Evolutionary conservation across 2,329 filamentous ascomycete genomes (phyloP), one percentile per base, ranked within the genome.

Genomic region (Stemphylium vesicarium): DNA sequence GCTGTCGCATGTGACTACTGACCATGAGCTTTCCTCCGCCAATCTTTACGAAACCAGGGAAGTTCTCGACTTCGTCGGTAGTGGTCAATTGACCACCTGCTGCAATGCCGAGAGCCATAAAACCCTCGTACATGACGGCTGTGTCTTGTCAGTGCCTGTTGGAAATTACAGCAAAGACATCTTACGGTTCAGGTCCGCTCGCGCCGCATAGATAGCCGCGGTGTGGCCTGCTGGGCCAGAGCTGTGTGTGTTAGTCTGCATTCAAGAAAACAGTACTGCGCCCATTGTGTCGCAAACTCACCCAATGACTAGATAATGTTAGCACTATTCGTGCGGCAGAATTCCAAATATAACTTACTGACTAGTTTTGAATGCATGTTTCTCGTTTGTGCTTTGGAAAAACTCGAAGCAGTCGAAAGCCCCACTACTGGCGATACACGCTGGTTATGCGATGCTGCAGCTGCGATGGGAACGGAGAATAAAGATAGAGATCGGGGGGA

Each of bases 41-140:
- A 75, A 99, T 92, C 69, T 91, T 85, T 71, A 91, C 90, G 81
- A 98, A 99, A 42, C 95, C 95, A 22, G 95, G 95, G 79, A 89
- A 99, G 85, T 99, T 99, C 83, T 99, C 95, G 56, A 99, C 88
- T 66, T 99, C 96, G 71, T 96, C 98, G 50, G 95, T 99, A 22
- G 96, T 99, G 50, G 96, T 99, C 66, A 99, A 84, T 83, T 99
- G 95, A 53, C 95, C 95, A 66, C 95, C 95, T 39, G 95, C 92
- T 6, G 95, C 95, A 70, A 96, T 96, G 72, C 94, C 95, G 74
- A 97, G 95, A 69, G 95, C 95, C 77, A 99, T 88, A 85, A 99
- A 96, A 68, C 95, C 95, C 81, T 99, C 95, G 76, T 98, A 99
- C 66, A 99, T 84, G 60, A 97, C 90, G 60, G 95, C 86, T 86